These are phyloP conservation scores for Penicillium sp. DNA, from an alignment of 2,329 filamentous ascomycete species.

Conservation along the genomic window DNA sequence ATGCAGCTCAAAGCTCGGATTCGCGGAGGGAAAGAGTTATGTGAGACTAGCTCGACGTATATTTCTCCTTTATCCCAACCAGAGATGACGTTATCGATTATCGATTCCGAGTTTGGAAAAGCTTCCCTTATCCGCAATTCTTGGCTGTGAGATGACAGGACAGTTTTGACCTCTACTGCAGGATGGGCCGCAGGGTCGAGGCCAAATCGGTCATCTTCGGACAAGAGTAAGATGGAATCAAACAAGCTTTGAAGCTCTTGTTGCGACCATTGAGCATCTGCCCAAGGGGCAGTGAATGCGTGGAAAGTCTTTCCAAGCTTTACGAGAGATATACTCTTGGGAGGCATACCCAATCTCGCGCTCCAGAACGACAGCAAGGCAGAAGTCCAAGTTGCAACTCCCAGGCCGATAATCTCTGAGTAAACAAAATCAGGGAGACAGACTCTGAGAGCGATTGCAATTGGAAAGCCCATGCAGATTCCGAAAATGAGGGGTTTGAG, in stretches of 20 bases:
- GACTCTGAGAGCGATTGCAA: constrained; percentile 48
- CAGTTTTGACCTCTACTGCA: constrained; percentile 46
- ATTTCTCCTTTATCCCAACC: constrained; percentile 35
- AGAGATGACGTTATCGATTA: constrained; percentile 36
- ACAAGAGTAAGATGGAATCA: constrained; percentile 43
- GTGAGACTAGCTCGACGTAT: constrained; percentile 35
- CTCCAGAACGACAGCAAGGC: constrained; percentile 51
- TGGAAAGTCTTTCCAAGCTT: constrained; percentile 40
- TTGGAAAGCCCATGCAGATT: constrained; percentile 46
- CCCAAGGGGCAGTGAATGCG: constrained; percentile 45
- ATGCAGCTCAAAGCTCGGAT: constrained; percentile 37
- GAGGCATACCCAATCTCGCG: constrained; percentile 51
- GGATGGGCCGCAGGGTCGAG: constrained; percentile 44
- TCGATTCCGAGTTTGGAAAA: constrained; percentile 42
- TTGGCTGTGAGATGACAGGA: constrained; percentile 40
- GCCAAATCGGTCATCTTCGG: constrained; percentile 44
- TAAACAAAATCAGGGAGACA: constrained; percentile 44
- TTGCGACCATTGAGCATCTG: constrained; percentile 51
- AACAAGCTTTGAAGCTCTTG: constrained; percentile 51
- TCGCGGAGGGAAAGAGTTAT: constrained; percentile 32
- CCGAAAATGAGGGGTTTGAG: constrained; percentile 51
- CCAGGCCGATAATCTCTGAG: constrained; percentile 51
- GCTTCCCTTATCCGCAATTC: constrained; percentile 41
- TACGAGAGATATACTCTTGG: constrained; percentile 37
- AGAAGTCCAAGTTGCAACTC: constrained; percentile 52